phyloP scores from a whole-genome alignment of 1,139 yeast genomes.

The Blastobotrys arbuscula region DNA sequence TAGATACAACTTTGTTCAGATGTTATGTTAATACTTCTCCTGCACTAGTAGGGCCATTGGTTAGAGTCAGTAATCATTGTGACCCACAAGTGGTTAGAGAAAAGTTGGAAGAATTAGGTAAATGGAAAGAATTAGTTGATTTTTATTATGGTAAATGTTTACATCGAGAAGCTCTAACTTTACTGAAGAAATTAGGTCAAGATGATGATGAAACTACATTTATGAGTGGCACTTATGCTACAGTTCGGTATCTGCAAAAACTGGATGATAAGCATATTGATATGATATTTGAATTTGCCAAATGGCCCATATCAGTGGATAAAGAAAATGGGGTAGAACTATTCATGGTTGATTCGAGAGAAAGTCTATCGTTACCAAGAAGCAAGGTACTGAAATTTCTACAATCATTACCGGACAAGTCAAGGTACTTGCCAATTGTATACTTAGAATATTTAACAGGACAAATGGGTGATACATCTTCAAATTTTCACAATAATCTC shows the following conservation, averaged over 20 bases:
- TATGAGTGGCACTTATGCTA: conserved; percentile 41
- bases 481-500: conserved; percentile 48
- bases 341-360: conserved; percentile 63
- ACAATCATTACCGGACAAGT: conserved; percentile 22
- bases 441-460: conserved; percentile 61
- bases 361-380: conserved; percentile 49
- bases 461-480: conserved; percentile 40
- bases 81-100: conserved; percentile 57
- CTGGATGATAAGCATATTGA: conserved; percentile 48
- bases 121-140: conserved; percentile 68
- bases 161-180: conserved; percentile 63
- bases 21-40: conserved; percentile 67
- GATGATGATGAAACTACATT: conserved; percentile 13
- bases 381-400: conserved; percentile 48
- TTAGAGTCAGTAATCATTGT: conserved; percentile 71
- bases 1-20: conserved; percentile 76
- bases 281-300: conserved; percentile 53
- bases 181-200: conserved; percentile 39
- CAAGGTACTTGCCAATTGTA: conserved; percentile 37
- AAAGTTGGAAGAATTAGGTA: conserved; percentile 46
- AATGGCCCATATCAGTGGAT: conserved; percentile 47
- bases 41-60: conserved; percentile 72
- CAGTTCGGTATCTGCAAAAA: conserved; percentile 61
- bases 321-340: conserved; percentile 44
- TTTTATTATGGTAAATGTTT: conserved; percentile 61